Evolutionary conservation across 2,329 filamentous ascomycete species (phyloP).

Genomic region (Trichoderma polysporum): DNA sequence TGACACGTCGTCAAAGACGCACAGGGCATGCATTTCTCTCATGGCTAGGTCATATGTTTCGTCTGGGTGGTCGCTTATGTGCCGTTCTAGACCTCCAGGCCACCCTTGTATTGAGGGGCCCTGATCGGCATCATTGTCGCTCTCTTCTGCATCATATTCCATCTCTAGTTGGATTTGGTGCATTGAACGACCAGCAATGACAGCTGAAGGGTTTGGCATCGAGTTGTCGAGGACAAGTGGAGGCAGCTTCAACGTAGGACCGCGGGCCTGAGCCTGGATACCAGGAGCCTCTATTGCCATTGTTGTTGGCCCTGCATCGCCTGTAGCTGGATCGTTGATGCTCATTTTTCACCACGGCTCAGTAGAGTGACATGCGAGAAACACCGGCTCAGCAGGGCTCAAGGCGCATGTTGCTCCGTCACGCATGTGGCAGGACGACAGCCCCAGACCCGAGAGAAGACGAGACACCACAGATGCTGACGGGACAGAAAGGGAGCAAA

Average conservation of each 20-base stretch:
- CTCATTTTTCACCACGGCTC: conserved; percentile 19
- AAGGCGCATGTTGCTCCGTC: conserved; percentile 21
- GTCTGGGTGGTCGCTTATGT: conserved; percentile 15
- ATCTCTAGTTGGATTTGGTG: conserved; percentile 28
- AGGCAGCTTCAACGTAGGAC: conserved; percentile 22
- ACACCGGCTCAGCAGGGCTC: conserved; percentile 20
- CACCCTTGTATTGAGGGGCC: conserved; percentile 22
- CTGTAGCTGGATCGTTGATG: conserved; percentile 8
- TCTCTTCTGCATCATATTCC: conserved; percentile 27
- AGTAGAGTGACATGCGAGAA: conserved; percentile 12
- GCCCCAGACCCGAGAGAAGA: conserved; percentile 14
- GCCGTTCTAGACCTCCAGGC: conserved; percentile 19
- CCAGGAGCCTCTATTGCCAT: conserved; percentile 13
- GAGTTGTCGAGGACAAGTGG: conserved; percentile 23
- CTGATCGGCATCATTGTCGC: conserved; percentile 23
- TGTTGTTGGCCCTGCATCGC: conserved; percentile 13
- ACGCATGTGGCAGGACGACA: conserved; percentile 20
- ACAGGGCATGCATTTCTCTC: conserved; percentile 27
- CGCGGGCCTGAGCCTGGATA: conserved; percentile 2
- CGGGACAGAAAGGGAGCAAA: conserved; percentile 8
- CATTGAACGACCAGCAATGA: conserved; percentile 23
- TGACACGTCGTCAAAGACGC: conserved; percentile 25
- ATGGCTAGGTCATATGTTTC: conserved; percentile 20
- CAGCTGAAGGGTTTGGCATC: conserved; percentile 17
- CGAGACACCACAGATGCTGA: conserved; percentile 15